phyloP scores from a whole-genome alignment of 192 early-diverging fungal species.

The Backusella macrospora region DNA sequence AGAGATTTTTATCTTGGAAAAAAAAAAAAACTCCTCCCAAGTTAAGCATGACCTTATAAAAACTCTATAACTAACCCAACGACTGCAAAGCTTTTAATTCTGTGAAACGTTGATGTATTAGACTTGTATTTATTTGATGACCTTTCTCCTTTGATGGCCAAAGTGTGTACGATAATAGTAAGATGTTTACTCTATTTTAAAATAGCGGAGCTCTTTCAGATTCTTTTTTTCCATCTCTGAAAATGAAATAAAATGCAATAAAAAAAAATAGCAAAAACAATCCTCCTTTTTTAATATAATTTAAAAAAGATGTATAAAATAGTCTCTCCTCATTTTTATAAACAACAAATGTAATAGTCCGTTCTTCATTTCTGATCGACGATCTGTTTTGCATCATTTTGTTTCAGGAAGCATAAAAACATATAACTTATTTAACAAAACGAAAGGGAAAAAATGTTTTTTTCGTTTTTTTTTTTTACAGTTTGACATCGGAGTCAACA shows the following conservation, averaged over 20 bases:
- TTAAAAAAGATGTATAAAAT: neutral
- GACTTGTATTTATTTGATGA: slow-evolving; percentile 2
- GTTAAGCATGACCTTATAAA: slow-evolving; percentile 10
- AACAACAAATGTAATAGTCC: neutral
- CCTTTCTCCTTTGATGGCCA: neutral
- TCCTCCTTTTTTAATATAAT: neutral
- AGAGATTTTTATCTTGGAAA: neutral
- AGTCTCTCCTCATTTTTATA: neutral
- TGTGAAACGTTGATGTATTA: slow-evolving; percentile 7
- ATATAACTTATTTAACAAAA: neutral
- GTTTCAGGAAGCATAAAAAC: slow-evolving; percentile 1
- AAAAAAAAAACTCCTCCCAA: neutral
- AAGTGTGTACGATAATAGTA: slow-evolving; percentile 6
- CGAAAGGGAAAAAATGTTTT: neutral
- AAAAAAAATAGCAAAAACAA: neutral
- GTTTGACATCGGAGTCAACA: slow-evolving; percentile 5
- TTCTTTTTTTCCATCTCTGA: neutral
- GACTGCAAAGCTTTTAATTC: slow-evolving; percentile 9
- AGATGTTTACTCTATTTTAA: neutral
- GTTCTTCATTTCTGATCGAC: slow-evolving; percentile 14
- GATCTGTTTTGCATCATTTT: neutral
- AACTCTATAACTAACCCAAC: slow-evolving; percentile 1
- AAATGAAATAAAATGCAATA: neutral
- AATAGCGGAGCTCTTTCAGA: neutral
- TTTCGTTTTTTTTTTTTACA: neutral